These are phyloP conservation scores for Sphagnum contortum DNA, from an alignment of 225 moss, liverwort and hornwort genomes.

Conservation along the genomic window DNA sequence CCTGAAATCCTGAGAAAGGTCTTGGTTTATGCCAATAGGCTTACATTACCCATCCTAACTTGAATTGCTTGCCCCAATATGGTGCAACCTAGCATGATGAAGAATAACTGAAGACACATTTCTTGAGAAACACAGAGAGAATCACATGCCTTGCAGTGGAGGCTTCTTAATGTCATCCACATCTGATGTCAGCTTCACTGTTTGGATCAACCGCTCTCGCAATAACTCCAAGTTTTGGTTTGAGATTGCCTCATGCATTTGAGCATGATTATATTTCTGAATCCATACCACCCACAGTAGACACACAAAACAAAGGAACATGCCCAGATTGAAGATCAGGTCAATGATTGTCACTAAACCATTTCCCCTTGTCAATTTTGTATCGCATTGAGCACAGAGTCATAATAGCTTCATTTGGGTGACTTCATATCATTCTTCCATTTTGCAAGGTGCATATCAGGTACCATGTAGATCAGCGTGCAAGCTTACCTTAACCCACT, in stretches of 20 bases:
- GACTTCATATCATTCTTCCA: too few species aligned
- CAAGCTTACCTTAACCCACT: conserved; percentile 78
- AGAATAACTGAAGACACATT: conserved; percentile 2
- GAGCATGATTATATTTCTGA: conserved; percentile 92
- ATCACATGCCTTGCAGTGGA: conserved; percentile 27
- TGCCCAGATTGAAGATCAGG: neutral
- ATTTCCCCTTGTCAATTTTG: too few species aligned
- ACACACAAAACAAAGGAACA: neutral
- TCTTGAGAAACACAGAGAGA: neutral
- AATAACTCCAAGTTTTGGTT: conserved; percentile 89
- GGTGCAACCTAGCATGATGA: conserved; percentile 10
- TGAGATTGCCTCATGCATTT: conserved; percentile 83
- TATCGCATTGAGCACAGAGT: too few species aligned
- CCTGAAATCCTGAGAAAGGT: too few species aligned
- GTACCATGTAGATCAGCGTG: too few species aligned
- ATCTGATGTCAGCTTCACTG: conserved; percentile 77
- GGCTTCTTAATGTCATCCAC: conserved; percentile 80
- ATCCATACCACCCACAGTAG: neutral
- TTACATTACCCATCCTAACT: neutral
- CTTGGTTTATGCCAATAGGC: too few species aligned
- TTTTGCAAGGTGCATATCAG: too few species aligned
- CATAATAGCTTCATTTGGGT: too few species aligned
- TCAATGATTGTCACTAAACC: neutral
- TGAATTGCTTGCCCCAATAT: conserved; percentile 20
- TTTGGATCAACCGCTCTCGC: conserved; percentile 81